Evolutionary conservation across 192 early-diverging fungal genomes (phyloP).

Genomic region (Rhizophagus prolifer): DNA sequence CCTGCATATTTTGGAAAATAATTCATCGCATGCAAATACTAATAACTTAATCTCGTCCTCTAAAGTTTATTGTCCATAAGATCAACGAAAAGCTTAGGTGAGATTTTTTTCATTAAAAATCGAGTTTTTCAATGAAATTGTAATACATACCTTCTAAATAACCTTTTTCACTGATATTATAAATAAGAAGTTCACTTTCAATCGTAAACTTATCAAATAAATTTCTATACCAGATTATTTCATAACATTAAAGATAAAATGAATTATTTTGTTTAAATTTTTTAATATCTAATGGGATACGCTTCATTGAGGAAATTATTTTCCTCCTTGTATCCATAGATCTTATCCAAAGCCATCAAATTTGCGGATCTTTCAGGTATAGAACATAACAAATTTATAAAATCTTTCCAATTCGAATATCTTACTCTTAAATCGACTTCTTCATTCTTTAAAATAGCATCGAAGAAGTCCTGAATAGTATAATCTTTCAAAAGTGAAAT

Average conservation of each 20-base stretch:
- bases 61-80: background rate
- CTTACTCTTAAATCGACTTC: background rate
- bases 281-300: slow-evolving; percentile 8
- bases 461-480: background rate
- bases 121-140: background rate
- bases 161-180: background rate
- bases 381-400: background rate
- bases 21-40: slow-evolving; percentile 20
- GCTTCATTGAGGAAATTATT: background rate
- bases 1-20: slow-evolving; percentile 29
- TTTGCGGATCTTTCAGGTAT: slow-evolving; percentile 15
- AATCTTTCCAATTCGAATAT: slow-evolving; percentile 13
- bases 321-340: background rate
- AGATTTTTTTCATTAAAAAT: background rate
- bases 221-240: background rate
- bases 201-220: slow-evolving; percentile 4
- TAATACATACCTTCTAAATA: slow-evolving; percentile 16
- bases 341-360: slow-evolving; percentile 2
- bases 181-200: slow-evolving; percentile 19
- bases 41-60: slow-evolving; percentile 11
- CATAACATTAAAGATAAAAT: background rate
- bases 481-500: background rate
- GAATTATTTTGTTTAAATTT: no score
- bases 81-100: no score
- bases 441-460: slow-evolving; percentile 5